phyloP scores from a whole-genome alignment of 139 green algal genomes.

The Prasinococcaceae sp. region DNA sequence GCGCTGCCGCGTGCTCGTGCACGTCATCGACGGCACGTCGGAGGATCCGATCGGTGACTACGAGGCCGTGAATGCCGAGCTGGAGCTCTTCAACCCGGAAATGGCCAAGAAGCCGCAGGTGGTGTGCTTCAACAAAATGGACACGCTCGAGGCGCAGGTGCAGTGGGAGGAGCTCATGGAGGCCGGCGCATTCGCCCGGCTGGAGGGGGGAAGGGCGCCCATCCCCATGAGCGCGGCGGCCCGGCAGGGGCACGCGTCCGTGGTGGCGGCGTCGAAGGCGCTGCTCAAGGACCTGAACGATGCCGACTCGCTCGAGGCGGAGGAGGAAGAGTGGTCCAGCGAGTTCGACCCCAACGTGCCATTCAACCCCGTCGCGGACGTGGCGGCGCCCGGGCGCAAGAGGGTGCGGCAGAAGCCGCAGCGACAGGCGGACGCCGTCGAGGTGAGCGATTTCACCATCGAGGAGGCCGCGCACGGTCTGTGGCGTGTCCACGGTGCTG shows the following conservation, averaged over 20 bases:
- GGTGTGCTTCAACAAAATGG: slow-evolving; percentile 77
- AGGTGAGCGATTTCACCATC: slow-evolving; percentile 8
- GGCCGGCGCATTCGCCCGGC: slow-evolving; percentile 3
- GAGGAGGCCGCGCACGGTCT: slow-evolving; percentile 14
- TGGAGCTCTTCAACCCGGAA: slow-evolving; percentile 77
- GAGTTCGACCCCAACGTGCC: neutral
- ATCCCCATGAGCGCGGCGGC: slow-evolving; percentile 19
- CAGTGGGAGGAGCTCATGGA: slow-evolving; percentile 16
- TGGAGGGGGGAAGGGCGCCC: slow-evolving; percentile 1
- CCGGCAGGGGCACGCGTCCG: slow-evolving; percentile 4
- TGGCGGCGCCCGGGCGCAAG: neutral
- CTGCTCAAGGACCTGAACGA: neutral
- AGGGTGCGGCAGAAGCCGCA: neutral
- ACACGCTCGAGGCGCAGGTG: slow-evolving; percentile 29
- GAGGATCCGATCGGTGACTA: slow-evolving; percentile 83
- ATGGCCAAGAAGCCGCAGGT: slow-evolving; percentile 72
- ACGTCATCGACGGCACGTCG: slow-evolving; percentile 83
- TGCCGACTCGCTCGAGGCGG: neutral
- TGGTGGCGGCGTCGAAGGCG: neutral
- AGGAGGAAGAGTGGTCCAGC: neutral
- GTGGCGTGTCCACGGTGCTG: slow-evolving; percentile 25
- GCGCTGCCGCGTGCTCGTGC: slow-evolving; percentile 56
- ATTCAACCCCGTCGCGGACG: neutral
- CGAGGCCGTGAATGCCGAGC: slow-evolving; percentile 64
- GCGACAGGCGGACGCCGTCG: neutral